Conservation (phyloP, 176 grass and related monocot species). For the Ensete glaucum region DNA sequence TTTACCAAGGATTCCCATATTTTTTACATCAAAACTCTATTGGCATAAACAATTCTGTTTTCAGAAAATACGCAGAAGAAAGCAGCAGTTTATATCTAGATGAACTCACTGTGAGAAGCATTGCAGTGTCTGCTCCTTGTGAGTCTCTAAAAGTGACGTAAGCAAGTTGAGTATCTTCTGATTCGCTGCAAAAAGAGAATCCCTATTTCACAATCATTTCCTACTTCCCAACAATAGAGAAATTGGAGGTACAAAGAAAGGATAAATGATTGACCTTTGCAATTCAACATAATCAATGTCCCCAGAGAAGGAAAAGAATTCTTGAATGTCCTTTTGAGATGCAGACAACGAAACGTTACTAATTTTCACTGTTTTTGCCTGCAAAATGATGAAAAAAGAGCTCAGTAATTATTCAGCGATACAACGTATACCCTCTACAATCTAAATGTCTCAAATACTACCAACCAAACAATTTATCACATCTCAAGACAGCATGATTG, state of each 20-base stretch:
- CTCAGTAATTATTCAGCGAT: neutral
- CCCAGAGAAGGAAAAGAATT: constrained; percentile 98
- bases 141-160: constrained; percentile 90
- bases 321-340: constrained; percentile 74
- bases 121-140: constrained; percentile 90
- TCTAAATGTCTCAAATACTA: neutral
- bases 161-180: constrained; percentile 76
- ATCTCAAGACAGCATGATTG: neutral
- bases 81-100: constrained; percentile 5
- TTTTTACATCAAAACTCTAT: neutral
- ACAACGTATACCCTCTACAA: neutral
- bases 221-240: constrained; percentile 15
- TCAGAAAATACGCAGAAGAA: constrained; percentile 5
- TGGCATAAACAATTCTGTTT: neutral
- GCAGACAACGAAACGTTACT: constrained; percentile 74
- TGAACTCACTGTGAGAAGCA: constrained; percentile 71
- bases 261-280: constrained; percentile 52
- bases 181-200: constrained; percentile 50
- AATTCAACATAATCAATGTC: constrained; percentile 91
- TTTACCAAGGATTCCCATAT: neutral
- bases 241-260: neutral
- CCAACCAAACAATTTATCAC: neutral
- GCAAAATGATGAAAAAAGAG: constrained; percentile 2
- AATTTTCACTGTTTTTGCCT: constrained; percentile 84
- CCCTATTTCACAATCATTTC: constrained; percentile 16